phyloP scores from a whole-genome alignment of 2,329 filamentous ascomycete genomes.

The Colletotrichum lentis region DNA sequence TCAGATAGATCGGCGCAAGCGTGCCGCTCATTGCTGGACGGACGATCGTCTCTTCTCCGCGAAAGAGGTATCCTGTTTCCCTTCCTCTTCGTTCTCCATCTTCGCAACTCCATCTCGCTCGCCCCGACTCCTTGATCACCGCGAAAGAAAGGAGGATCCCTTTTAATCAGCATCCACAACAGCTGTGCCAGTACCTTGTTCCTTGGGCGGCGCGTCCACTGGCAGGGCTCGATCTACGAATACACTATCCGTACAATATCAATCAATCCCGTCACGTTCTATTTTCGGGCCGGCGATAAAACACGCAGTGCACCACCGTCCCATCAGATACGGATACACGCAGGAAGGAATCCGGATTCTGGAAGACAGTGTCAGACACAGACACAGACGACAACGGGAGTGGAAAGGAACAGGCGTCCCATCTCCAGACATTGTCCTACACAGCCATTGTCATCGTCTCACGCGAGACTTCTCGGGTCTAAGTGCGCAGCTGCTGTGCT shows the following conservation, averaged over 20 bases:
- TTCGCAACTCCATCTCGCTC: conserved; percentile 24
- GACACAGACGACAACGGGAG: conserved; percentile 13
- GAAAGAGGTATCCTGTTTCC: not conserved
- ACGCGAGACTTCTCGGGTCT: not conserved
- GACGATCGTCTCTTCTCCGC: not conserved
- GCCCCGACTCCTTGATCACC: conserved; percentile 9
- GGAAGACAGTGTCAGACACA: conserved; percentile 18
- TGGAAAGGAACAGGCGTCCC: conserved; percentile 31
- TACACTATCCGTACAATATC: not conserved
- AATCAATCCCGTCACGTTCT: conserved; percentile 17
- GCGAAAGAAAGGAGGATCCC: conserved; percentile 33
- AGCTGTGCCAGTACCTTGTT: conserved; percentile 18
- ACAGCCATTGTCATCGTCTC: not conserved
- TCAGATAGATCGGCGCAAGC: conserved; percentile 25
- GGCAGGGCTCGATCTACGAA: conserved; percentile 1
- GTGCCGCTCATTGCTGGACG: conserved; percentile 3
- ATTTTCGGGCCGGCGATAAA: conserved; percentile 37
- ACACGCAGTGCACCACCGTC: conserved; percentile 33
- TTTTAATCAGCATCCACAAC: conserved; percentile 26
- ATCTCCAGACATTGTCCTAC: conserved; percentile 15
- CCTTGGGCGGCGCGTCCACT: not conserved
- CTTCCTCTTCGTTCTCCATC: conserved; percentile 31
- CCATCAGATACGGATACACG: conserved; percentile 24
- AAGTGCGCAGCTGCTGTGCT: conserved; percentile 29
- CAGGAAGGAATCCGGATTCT: conserved; percentile 9